phyloP scores from a whole-genome alignment of 352 stramenopile genomes.

The Pythium volutum region DNA sequence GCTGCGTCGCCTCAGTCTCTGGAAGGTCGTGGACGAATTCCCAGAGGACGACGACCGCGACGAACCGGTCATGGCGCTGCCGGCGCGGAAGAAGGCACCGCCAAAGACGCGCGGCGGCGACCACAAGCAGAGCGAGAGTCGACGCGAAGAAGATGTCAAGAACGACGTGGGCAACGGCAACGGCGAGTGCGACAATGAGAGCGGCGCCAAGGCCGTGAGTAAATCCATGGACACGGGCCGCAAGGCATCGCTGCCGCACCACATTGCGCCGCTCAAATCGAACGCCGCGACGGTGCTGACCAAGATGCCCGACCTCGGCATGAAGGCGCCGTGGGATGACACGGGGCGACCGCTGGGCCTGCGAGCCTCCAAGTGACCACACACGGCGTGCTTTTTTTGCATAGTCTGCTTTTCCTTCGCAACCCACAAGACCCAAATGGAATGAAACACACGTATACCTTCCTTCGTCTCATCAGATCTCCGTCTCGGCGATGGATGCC shows the following conservation, averaged over 20 bases:
- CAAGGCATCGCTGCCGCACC: conserved; percentile 75
- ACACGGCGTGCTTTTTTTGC: background rate
- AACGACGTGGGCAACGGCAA: background rate
- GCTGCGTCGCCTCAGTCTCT: conserved; percentile 70
- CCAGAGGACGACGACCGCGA: conserved; percentile 40
- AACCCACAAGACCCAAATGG: background rate
- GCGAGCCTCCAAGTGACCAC: conserved; percentile 41
- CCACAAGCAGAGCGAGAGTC: conserved; percentile 49
- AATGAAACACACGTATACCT: background rate
- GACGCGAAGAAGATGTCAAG: conserved; percentile 65
- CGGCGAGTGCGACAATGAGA: conserved; percentile 6
- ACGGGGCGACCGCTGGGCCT: conserved; percentile 67
- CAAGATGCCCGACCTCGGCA: conserved; percentile 61
- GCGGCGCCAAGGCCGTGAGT: conserved; percentile 32
- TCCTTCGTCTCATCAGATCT: conserved; percentile 12
- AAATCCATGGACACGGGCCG: conserved; percentile 43
- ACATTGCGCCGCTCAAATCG: conserved; percentile 74
- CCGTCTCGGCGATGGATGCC: conserved; percentile 54
- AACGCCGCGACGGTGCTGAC: conserved; percentile 48
- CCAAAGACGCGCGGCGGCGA: conserved; percentile 30
- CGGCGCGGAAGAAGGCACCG: conserved; percentile 23
- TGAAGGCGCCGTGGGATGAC: conserved; percentile 81
- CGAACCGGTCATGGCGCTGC: conserved; percentile 31
- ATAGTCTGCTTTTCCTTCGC: too few relatives aligned
- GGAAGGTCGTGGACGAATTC: conserved; percentile 77